phyloP scores from a whole-genome alignment of 257 asterid species.

The Rubia yunnanensis region DNA sequence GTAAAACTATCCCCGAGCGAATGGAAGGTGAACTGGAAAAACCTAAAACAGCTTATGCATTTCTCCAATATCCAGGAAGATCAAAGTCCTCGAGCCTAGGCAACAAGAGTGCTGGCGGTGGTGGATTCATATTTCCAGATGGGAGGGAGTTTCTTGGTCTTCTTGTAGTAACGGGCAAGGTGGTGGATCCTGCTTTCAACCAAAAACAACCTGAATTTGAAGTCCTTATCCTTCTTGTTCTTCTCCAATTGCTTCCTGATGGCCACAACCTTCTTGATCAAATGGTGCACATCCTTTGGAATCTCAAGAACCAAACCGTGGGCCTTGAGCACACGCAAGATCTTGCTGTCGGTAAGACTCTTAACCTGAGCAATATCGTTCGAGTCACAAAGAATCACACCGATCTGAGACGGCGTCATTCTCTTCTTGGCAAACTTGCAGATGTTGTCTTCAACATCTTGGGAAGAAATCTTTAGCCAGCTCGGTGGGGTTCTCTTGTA shows the following conservation, averaged over 20 bases:
- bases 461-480: constrained; percentile 70
- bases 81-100: constrained; percentile 16
- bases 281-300: constrained; percentile 71
- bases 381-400: constrained; percentile 80
- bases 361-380: constrained; percentile 86
- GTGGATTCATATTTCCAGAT: constrained; percentile 86
- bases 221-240: constrained; percentile 85
- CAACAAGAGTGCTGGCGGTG: constrained; percentile 86
- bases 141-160: constrained; percentile 90
- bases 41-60: background rate
- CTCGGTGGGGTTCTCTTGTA: constrained; percentile 79
- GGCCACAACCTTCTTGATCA: constrained; percentile 85
- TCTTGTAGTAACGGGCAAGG: constrained; percentile 92
- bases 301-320: constrained; percentile 94
- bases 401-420: constrained; percentile 74
- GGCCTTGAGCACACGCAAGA: constrained; percentile 81
- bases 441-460: constrained; percentile 69
- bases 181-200: constrained; percentile 94
- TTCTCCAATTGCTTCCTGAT: constrained; percentile 85
- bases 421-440: constrained; percentile 78
- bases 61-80: background rate
- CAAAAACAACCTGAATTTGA: constrained; percentile 72
- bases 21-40: constrained; percentile 1
- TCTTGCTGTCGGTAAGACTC: constrained; percentile 81
- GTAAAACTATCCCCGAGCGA: constrained; percentile 6